Evolutionary conservation across 2,329 filamentous ascomycete genomes (phyloP).

Genomic region (Metarhizium robertsii): DNA sequence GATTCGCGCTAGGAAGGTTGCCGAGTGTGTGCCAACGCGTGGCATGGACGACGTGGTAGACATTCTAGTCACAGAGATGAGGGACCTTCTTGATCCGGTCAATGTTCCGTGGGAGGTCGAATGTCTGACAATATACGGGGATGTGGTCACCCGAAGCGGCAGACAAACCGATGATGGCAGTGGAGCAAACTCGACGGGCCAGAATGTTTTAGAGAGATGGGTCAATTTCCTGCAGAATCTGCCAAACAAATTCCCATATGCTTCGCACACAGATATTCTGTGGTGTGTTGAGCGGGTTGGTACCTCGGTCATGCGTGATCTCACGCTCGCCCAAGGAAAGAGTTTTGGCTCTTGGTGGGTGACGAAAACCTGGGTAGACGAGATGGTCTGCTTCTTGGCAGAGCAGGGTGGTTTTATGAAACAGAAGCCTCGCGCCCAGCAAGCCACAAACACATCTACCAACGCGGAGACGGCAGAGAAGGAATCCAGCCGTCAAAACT

Average conservation of each 20-base stretch:
- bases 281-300: slow-evolving; percentile 69
- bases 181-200: slow-evolving; percentile 27
- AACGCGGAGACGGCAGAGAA: slow-evolving; percentile 26
- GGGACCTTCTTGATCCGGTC: slow-evolving; percentile 59
- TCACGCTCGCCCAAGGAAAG: slow-evolving; percentile 67
- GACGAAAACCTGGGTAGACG: slow-evolving; percentile 89
- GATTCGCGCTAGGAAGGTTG: slow-evolving; percentile 52
- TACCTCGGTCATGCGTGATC: slow-evolving; percentile 68
- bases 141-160: slow-evolving; percentile 39
- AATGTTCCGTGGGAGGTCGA: slow-evolving; percentile 58
- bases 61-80: slow-evolving; percentile 56
- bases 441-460: slow-evolving; percentile 15
- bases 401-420: slow-evolving; percentile 84
- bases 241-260: slow-evolving; percentile 63
- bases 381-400: slow-evolving; percentile 85
- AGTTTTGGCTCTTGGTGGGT: slow-evolving; percentile 93
- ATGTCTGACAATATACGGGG: slow-evolving; percentile 50
- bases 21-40: slow-evolving; percentile 51
- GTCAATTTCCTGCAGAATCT: slow-evolving; percentile 62
- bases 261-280: slow-evolving; percentile 62
- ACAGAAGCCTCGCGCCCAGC: slow-evolving; percentile 33
- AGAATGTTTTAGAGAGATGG: slow-evolving; percentile 71
- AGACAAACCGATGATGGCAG: slow-evolving; percentile 22
- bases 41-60: slow-evolving; percentile 60
- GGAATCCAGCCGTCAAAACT: slow-evolving; percentile 23